phyloP scores from a whole-genome alignment of 352 stramenopile species.

The Hyaloperonospora arabidopsidis region DNA sequence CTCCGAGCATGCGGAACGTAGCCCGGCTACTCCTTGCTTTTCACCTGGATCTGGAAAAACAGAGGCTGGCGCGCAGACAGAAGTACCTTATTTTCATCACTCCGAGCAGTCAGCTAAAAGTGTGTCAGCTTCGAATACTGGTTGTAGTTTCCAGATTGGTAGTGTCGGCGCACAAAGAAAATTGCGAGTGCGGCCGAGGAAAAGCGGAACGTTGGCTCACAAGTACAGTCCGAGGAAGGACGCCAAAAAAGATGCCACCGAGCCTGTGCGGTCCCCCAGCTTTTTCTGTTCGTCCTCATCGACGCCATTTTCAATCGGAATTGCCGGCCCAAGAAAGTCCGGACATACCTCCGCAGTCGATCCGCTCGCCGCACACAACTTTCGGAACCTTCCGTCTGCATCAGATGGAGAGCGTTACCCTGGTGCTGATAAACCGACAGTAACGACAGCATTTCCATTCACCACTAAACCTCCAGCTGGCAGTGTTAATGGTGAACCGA shows the following conservation, averaged over 20 bases:
- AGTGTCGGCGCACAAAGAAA: slow-evolving; percentile 14
- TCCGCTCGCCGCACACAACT: slow-evolving; percentile 41
- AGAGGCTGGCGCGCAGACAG: slow-evolving; percentile 1
- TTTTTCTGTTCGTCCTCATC: slow-evolving; percentile 5
- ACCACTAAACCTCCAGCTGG: not conserved
- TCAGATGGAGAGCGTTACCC: slow-evolving; percentile 5
- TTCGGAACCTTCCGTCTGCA: slow-evolving; percentile 13
- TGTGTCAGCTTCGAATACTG: slow-evolving; percentile 5
- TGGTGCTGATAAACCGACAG: slow-evolving; percentile 5
- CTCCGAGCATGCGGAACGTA: slow-evolving; percentile 22
- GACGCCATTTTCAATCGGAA: slow-evolving; percentile 31
- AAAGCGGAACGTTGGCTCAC: slow-evolving; percentile 29
- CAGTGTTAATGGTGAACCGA: not conserved
- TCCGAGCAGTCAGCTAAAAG: slow-evolving; percentile 1
- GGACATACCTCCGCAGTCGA: slow-evolving; percentile 32
- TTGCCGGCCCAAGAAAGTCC: slow-evolving; percentile 20
- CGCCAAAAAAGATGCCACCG: slow-evolving; percentile 7
- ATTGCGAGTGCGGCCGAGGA: slow-evolving; percentile 15
- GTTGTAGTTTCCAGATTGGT: slow-evolving; percentile 26
- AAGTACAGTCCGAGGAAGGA: slow-evolving; percentile 21
- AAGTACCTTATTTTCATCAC: slow-evolving; percentile 3
- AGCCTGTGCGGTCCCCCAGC: slow-evolving; percentile 18
- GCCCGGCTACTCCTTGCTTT: slow-evolving; percentile 5
- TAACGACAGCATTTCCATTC: slow-evolving; percentile 8
- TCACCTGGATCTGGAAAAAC: slow-evolving; percentile 22